Evolutionary conservation across 2,329 filamentous ascomycete species (phyloP), one percentile per base, ranked within the genome.

Genomic region (Xylariales sp.): DNA sequence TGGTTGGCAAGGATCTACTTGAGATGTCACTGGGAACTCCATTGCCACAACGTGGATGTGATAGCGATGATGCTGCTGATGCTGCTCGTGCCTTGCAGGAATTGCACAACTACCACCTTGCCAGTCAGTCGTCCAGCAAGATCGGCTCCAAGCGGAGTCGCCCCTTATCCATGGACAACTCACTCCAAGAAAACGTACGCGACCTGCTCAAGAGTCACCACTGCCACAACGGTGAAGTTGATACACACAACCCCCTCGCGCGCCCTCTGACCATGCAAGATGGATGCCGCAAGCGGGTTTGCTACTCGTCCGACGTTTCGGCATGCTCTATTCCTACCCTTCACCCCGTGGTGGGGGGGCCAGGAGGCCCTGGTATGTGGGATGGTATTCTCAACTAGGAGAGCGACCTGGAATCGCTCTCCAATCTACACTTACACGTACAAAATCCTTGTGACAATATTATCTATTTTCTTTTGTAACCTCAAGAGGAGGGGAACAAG

Each of bases 111-210:
- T 62, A 66, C 20, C 55, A 41, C 29, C 29, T 41, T 5, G 43
- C 49, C 19, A 41, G 58, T 40, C 49, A 65, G 46, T 51, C 68
- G 38, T 60, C 57, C 13, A 54, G 54, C 20, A 61, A 56, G 34
- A 58, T 53, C 19, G 69, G 69, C 17, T 61, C 64, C 41, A 85
- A 85, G 67, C 74, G 82, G 48, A 76, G 73, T 51, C 69, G 80
- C 35, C 70, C 78, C 12, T 51, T 63, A 6, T 83, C 78, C 12
- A 67, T 75, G 39, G 80, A 85, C 41, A 64, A 69, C 40, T 61
- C 67, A n/a, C 65, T 82, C 7, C 81, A 85, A 52, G 78, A 84
- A 42, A 81, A 83, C 41, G 81, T 86, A 10, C 78, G 81, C 38
- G 74, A 80, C 37, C 67, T 85, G 49, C 64, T 86, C 19, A 58